Percentiles rank a stretch among this genome's conserved stretches.
Evolutionary conservation across 306 rosid species (phyloP).

Genomic region (Medicago ruthenica): DNA sequence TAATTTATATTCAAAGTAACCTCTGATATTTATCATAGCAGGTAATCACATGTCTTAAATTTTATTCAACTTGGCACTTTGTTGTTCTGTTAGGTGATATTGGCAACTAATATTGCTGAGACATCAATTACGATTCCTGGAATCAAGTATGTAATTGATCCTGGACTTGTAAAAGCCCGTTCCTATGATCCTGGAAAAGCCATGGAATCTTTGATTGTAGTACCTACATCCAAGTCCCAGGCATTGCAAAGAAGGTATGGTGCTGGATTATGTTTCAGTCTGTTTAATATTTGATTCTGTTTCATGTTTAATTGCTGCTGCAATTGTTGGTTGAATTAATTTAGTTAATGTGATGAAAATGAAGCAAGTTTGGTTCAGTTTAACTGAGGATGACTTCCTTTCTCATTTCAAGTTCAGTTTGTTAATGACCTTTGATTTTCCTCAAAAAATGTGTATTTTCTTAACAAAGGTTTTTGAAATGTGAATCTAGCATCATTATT

Average conservation of each 20-base stretch:
- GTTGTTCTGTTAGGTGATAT: slow-evolving; percentile 65
- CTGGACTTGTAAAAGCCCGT: slow-evolving; percentile 96
- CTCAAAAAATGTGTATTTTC: slow-evolving; percentile 28
- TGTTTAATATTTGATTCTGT: slow-evolving; percentile 30
- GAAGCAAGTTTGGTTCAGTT: slow-evolving; percentile 8
- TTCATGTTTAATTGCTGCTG: slow-evolving; percentile 29
- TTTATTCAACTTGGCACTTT: slow-evolving; percentile 31
- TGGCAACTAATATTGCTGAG: slow-evolving; percentile 98
- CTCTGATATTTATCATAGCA: slow-evolving; percentile 20
- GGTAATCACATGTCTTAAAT: slow-evolving; percentile 28
- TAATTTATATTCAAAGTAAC: slow-evolving; percentile 5
- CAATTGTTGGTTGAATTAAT: slow-evolving; percentile 27
- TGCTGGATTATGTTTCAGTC: slow-evolving; percentile 19
- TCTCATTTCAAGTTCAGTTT: slow-evolving; percentile 17
- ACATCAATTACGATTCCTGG: slow-evolving; percentile 92
- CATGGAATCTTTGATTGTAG: slow-evolving; percentile 78
- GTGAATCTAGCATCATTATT: slow-evolving; percentile 25
- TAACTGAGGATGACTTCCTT: slow-evolving; percentile 18
- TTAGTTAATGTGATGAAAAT: slow-evolving; percentile 35
- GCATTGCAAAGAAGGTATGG: slow-evolving; percentile 91
- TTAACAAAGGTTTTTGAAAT: slow-evolving; percentile 12
- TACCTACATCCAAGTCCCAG: slow-evolving; percentile 94
- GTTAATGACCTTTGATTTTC: slow-evolving; percentile 11
- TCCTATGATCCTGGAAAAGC: slow-evolving; percentile 84
- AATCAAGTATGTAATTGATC: slow-evolving; percentile 92